Evolutionary conservation across 108 stramenopile genomes (phyloP), one percentile per base, ranked within the genome.

Genomic region (Parietichytrium sp.): DNA sequence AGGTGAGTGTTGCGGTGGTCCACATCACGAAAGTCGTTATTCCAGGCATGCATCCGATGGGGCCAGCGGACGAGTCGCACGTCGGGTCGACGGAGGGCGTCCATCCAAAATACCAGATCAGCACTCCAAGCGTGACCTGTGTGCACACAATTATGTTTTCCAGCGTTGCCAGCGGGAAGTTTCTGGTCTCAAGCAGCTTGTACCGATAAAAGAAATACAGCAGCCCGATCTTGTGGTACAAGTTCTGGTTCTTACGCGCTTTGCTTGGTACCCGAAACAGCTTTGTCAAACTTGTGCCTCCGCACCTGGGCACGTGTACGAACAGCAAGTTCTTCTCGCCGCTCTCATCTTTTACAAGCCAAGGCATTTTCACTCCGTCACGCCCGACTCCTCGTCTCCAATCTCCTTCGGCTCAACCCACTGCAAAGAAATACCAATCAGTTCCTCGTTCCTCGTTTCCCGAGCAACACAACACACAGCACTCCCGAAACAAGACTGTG

Each of bases 231-330:
- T 79, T 79, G 7, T 82, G 78, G 16, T 83, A 38, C 29, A 52
- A 78, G n/a, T 54, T 48, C 6, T 79, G 55, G 47, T 38, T 53
- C 33, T 53, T 54, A 18, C 55, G 54, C 25, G 84, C 89, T 77
- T 91, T 91, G 18, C 51, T 36, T 1, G 91, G 91, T 2, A 91
- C 81, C 16, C 77, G 10, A 47, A 88, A 88, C 29, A 88, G 86
- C 72, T 89, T 86, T 86, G 89, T 91, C 2, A 91, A 81, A 16
- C 81, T 83, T 3, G 91, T 91, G 20, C 91, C 91, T 27, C 89
- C 89, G 78, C 89, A 91, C 77, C 91, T 77, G 12, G 91, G 91
- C 8, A 91, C 89, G 29, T 91, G 91, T 29, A 91, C 79, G 83
- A 91, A 91, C 54, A 91, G 87, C 4, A 91, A 81, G 16, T 86